Percentiles rank a stretch among this genome's conserved stretches.
Evolutionary conservation across 371 early-diverging fungal species (phyloP).

Genomic region (Phascolomyces articulosus): DNA sequence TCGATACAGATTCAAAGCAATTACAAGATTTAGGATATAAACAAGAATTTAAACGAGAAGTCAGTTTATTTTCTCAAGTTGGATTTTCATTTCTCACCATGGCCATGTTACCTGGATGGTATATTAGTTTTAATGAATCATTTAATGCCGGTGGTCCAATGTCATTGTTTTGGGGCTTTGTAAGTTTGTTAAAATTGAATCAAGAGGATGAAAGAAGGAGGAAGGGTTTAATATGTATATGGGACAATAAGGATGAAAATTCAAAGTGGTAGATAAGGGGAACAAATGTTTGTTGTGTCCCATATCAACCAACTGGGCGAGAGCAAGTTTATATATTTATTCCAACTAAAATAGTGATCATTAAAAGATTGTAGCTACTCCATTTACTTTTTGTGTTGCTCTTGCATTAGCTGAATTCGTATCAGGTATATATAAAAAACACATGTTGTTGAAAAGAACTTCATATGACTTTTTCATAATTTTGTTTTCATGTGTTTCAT

Average conservation of each 20-base stretch:
- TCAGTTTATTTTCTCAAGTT: constrained; percentile 32
- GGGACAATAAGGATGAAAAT: too few relatives aligned
- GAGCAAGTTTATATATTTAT: too few relatives aligned
- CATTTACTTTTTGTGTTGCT: constrained; percentile 39
- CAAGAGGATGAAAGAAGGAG: too few relatives aligned
- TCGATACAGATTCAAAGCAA: constrained; percentile 22
- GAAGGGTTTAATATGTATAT: not conserved
- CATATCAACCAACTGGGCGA: too few relatives aligned
- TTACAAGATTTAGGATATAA: constrained; percentile 30
- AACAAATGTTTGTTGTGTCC: too few relatives aligned
- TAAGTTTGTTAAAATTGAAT: not conserved
- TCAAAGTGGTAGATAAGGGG: too few relatives aligned
- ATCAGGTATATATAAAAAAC: constrained; percentile 21
- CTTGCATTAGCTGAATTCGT: constrained; percentile 40
- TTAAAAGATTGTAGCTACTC: constrained; percentile 30
- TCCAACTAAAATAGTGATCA: too few relatives aligned
- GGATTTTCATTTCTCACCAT: constrained; percentile 38
- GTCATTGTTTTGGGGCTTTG: constrained; percentile 35
- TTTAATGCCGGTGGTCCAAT: constrained; percentile 40
- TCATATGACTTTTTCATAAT: too few relatives aligned
- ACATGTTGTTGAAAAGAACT: too few relatives aligned
- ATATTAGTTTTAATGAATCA: constrained; percentile 35
- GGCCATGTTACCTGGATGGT: constrained; percentile 40
- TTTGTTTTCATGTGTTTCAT: too few relatives aligned
- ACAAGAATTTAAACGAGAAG: constrained; percentile 31